Evolutionary conservation across 2,329 filamentous ascomycete genomes (phyloP).

Genomic region (Diaporthe sp.): DNA sequence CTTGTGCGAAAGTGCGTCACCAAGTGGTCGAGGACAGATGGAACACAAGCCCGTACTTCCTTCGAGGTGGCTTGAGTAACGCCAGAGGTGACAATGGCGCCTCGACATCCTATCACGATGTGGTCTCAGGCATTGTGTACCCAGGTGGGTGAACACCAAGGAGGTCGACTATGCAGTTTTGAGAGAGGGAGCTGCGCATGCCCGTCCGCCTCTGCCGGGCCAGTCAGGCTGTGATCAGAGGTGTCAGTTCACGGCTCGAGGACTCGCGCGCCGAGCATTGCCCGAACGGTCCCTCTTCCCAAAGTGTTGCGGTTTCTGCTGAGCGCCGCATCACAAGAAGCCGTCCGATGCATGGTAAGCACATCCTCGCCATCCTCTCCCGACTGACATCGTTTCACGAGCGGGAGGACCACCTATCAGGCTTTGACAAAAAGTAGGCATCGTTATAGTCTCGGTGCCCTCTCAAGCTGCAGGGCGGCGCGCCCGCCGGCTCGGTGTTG

Average conservation of each 20-base stretch:
- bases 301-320: conserved; percentile 1
- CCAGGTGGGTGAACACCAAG: conserved; percentile 1
- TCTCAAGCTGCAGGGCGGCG: conserved; percentile 16
- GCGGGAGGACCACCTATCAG: conserved; percentile 15
- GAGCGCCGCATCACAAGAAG: conserved; percentile 15
- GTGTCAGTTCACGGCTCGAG: conserved; percentile 5
- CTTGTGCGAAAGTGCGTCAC: conserved; percentile 9
- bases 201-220: conserved; percentile 11
- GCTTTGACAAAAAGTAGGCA: neutral
- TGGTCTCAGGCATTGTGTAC: conserved; percentile 13
- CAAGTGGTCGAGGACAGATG: neutral
- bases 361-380: conserved; percentile 12
- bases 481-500: conserved; percentile 25
- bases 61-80: neutral
- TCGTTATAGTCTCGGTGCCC: conserved; percentile 9
- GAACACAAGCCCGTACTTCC: neutral
- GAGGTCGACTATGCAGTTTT: conserved; percentile 11
- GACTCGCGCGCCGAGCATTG: conserved; percentile 16
- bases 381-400: conserved; percentile 22
- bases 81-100: conserved; percentile 8
- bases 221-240: conserved; percentile 13
- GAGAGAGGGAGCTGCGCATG: neutral
- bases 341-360: conserved; percentile 24
- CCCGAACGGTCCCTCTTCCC: neutral
- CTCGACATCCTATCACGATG: conserved; percentile 20